A percentile compares a stretch with the other conserved stretches of the same genome.
These are phyloP conservation scores for Polytrichum formosum DNA, from an alignment of 225 moss, liverwort and hornwort genomes.

Conservation along the genomic window DNA sequence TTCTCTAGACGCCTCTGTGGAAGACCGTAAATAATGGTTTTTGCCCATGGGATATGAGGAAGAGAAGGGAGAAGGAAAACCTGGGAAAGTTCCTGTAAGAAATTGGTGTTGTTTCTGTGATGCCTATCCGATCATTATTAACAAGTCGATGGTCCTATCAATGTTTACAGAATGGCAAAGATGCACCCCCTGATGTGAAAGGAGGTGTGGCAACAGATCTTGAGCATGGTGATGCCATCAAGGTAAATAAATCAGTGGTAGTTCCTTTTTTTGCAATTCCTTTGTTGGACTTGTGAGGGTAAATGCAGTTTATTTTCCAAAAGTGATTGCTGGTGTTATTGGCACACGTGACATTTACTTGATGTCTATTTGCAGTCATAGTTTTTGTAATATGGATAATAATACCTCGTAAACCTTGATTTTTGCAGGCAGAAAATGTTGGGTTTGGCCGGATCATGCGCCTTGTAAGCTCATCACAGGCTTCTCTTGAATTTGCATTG, in stretches of 20 bases:
- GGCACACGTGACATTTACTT: too few relatives aligned
- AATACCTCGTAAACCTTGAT: too few relatives aligned
- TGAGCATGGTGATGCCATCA: conserved; percentile 64
- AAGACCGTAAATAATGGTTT: too few relatives aligned
- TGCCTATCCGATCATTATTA: neutral
- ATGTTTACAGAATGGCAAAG: conserved; percentile 22
- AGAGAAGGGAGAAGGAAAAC: too few relatives aligned
- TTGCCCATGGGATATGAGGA: too few relatives aligned
- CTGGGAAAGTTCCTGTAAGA: neutral
- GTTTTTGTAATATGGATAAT: too few relatives aligned
- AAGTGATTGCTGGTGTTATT: too few relatives aligned
- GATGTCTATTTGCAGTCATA: too few relatives aligned
- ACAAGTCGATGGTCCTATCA: neutral
- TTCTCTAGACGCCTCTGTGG: too few relatives aligned
- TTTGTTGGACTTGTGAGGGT: too few relatives aligned
- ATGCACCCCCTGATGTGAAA: neutral
- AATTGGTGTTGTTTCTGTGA: neutral
- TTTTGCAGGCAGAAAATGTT: conserved; percentile 64
- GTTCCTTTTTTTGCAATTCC: too few relatives aligned
- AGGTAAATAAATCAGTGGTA: conserved; percentile 19
- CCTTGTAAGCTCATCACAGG: conserved; percentile 31
- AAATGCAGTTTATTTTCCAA: too few relatives aligned
- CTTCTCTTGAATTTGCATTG: neutral
- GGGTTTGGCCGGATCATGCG: conserved; percentile 63
- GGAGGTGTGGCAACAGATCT: conserved; percentile 42